Evolutionary conservation across 1,139 yeast genomes (phyloP), one percentile per base, ranked within the genome.

Genomic region (Saccharomycopsis hybrid): DNA sequence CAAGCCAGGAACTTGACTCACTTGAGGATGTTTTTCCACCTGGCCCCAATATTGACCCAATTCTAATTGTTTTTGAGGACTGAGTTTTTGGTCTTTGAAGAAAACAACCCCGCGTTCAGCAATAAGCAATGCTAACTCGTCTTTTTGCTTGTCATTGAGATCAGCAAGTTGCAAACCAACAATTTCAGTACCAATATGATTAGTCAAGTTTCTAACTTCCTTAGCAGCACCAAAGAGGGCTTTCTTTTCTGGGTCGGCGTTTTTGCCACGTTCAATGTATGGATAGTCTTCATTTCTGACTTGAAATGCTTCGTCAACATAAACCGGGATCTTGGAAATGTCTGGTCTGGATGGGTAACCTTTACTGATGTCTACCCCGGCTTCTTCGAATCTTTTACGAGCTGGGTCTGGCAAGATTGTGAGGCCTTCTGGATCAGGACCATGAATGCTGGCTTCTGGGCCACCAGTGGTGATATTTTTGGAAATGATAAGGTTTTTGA

Each of bases 151-250:
- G 56, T 76, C 76, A 50, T 60, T 67, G 55, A 78, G 68, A 35
- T 76, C 77, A 18, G 64, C 62, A 50, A 77, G 63, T 60, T 78
- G 81, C 50, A 77, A 61, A 1, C 80, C 81, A 47, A 74, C 72
- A 58, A 78, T 68, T 59, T 77, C 81, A n/a, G 80, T 76, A 53
- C 82, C 82, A 53, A 76, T 64, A 54, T 73, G 71, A 53, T 71
- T 72, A 44, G 80, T 73, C 56, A 75, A 65, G 53, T 76, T 55
- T 40, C 57, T 68, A 18, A 76, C 78, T 58, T 74, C 74, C 50
- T 63, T 69, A 25, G 78, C 80, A 49, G 78, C 79, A n/a, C 73
- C 71, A 43, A 76, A 67, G 44, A 76, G 60, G 4, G 77, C 75
- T 60, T 72, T 74, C 67, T 76, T 76, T 54, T 74, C 78, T 4